Evolutionary conservation across 495 filamentous ascomycete species (phyloP), one percentile per base, ranked within the genome.

Genomic region (Echria macrotheca): DNA sequence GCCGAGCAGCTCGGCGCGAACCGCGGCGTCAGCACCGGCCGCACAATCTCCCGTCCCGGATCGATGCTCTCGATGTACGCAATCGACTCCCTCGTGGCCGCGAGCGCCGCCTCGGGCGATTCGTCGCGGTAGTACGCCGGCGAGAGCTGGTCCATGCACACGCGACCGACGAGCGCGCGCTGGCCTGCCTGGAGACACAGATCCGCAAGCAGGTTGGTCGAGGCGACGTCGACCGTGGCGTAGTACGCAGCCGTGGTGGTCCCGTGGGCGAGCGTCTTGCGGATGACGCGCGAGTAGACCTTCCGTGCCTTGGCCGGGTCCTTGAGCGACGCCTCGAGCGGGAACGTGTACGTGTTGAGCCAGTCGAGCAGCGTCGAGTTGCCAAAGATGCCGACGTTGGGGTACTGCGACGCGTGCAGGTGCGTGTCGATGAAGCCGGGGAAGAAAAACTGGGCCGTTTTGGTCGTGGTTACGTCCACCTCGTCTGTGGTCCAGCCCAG

Each of bases 361-460:
- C 91, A 98, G 67, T 87, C 81, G 18, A 98, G 78, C 35, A 98
- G 80, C 14, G 89, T 95, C 2, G 84, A 81, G 40, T 84, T 86
- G 62, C 91, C 91, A 60, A 96, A 96, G 56, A 97, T 81, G 42
- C 91, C 91, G 5, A 79, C 73, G 57, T 97, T 97, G 47, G 91
- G 90, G 60, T 94, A 93, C 72, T 97, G 91, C 0, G 89, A 79
- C 37, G 91, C 91, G 66, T 97, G 91, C 53, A 95, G 85, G 66
- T 97, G 91, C 11, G 91, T 95, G 66, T 97, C 91, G 36, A 97
- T 84, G 63, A 97, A 95, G 11, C 91, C 91, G 0, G 91, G 91
- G 57, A 96, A 96, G 71, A 91, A 95, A 67, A 95, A 96, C 48
- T 84, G 72, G 7, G 70, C 73, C 39, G 72, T 67, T 26, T 49